Base-by-base conservation (phyloP, 257 asterid species). In the Gynochthodes officinalis region DNA sequence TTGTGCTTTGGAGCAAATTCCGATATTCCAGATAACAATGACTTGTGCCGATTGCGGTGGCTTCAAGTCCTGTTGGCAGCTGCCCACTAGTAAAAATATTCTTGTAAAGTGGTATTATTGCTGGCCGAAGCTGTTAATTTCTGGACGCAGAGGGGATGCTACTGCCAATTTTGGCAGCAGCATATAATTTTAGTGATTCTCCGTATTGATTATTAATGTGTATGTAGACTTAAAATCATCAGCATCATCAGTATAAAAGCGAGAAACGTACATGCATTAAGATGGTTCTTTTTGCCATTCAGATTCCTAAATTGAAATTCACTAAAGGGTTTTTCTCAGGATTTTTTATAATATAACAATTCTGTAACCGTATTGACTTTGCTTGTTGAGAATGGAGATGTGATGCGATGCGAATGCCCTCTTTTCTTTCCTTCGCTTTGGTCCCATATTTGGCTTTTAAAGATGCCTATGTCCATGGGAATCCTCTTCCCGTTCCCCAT, bases 321-420 rank as follows among this genome's bases (percentile, higher is more conserved):
- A 72, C 73, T 57, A 66, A 77, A 72, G 61, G 60, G 15, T 14
- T 32, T 48, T 28, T 63, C n/a, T 60, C 59, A 7, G 76, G 75
- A 3, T 23, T 13, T 21, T 35, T 35, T n/a, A 58, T 5, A 43
- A 25, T 35, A n/a, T 35, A n/a, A 55, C 60, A 23, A 21, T 65
- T 37, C 67, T 37, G 75, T 70, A 53, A 23, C 21, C 30, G 48
- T 67, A 61, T 71, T 27, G 85, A 73, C 82, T 83, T 84, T 73
- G 85, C 85, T 78, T 80, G 79, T 27, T 14, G 62, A 70, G 71
- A 68, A 32, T 49, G 37, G 37, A n/a, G 62, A 35, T 66, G 68
- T 76, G 67, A 73, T 84, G 70, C 83, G 70, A 25, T 44, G n/a
- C n/a, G n/a, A n/a, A n/a, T n/a, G 23, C 72, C 46, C 33, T 59